These are phyloP conservation scores for Betula pendula DNA, from an alignment of 306 rosid genomes.

Conservation along the genomic window DNA sequence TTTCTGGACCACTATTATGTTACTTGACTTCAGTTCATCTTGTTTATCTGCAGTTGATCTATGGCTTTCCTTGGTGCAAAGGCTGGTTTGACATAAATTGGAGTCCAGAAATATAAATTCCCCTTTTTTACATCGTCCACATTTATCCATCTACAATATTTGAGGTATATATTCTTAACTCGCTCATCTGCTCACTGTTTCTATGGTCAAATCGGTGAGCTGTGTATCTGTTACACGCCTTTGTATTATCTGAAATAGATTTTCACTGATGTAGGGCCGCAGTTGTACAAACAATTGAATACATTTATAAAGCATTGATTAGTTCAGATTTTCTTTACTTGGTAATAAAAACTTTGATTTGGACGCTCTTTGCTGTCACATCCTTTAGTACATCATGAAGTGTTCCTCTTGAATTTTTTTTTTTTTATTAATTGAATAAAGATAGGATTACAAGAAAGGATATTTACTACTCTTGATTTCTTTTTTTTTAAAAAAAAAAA, in stretches of 20 bases:
- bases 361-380: background rate
- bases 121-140: constrained; percentile 4
- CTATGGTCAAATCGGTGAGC: background rate
- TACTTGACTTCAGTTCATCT: background rate
- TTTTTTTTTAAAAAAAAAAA: too few relatives aligned
- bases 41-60: constrained; percentile 1
- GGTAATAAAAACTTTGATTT: background rate
- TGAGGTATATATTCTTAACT: constrained; percentile 13
- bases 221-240: background rate
- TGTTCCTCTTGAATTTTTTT: too few relatives aligned
- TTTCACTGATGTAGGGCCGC: constrained; percentile 14
- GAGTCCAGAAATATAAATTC: constrained; percentile 1
- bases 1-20: background rate
- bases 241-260: constrained; percentile 4
- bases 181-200: constrained; percentile 4
- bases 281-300: constrained; percentile 32
- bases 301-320: constrained; percentile 31
- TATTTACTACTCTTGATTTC: too few relatives aligned
- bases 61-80: background rate
- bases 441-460: too few relatives aligned
- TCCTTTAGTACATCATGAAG: background rate
- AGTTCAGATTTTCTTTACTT: constrained; percentile 21
- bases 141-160: constrained; percentile 18
- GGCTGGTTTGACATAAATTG: constrained; percentile 8
- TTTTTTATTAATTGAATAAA: too few relatives aligned